Evolutionary conservation across 148 eudicot species (phyloP).

Genomic region (Tetragonia tetragonoides): DNA sequence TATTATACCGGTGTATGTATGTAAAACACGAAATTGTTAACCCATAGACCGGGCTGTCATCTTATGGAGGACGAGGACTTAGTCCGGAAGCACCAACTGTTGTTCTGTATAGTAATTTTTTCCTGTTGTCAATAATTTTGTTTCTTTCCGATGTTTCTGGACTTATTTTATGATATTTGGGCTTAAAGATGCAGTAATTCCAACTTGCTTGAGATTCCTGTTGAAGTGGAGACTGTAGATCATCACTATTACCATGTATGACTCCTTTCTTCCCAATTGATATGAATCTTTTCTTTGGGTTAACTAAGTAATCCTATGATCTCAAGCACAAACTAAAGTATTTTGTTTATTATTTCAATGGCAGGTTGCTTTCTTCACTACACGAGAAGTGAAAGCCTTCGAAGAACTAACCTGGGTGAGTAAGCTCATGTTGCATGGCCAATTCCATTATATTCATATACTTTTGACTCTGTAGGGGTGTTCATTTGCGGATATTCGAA

Average conservation of each 20-base stretch:
- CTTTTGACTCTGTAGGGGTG: too few species aligned
- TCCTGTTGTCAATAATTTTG: not conserved
- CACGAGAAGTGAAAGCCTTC: conserved; percentile 44
- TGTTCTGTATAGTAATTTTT: not conserved
- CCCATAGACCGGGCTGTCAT: not conserved
- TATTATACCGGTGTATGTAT: not conserved
- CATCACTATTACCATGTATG: conserved; percentile 74
- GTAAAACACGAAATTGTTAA: not conserved
- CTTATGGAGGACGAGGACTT: not conserved
- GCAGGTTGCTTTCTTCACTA: conserved; percentile 73
- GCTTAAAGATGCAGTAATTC: conserved; percentile 47
- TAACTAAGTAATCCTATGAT: not conserved
- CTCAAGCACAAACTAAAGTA: not conserved
- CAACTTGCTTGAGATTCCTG: conserved; percentile 62
- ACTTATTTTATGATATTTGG: not conserved
- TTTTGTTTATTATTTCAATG: not conserved
- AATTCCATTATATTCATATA: not conserved
- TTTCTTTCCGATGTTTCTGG: not conserved
- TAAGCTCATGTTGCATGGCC: not conserved
- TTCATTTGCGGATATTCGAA: not conserved
- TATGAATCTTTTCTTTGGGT: conserved; percentile 1
- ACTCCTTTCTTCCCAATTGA: not conserved
- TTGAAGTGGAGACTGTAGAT: conserved; percentile 67
- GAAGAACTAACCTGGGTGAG: conserved; percentile 77
- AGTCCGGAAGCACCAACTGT: not conserved